Evolutionary conservation across 371 early-diverging fungal species (phyloP).

Genomic region (Actinomortierella ambigua): DNA sequence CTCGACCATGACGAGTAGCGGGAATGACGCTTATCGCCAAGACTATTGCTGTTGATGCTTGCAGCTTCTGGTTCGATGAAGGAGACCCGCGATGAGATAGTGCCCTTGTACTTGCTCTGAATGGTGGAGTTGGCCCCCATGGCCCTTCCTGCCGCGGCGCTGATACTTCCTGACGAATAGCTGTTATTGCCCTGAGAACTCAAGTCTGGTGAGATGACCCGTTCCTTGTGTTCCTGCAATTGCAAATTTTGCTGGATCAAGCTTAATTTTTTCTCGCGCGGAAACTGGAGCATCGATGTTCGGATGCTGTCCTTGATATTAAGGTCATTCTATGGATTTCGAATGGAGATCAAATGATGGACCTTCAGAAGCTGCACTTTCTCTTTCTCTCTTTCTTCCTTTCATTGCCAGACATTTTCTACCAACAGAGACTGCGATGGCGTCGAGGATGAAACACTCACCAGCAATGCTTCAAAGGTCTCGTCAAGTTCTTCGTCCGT

Average conservation of each 20-base stretch:
- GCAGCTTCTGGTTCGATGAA: conserved; percentile 31
- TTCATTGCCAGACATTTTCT: too few relatives aligned
- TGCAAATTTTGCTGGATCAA: conserved; percentile 59
- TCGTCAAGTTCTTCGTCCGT: conserved; percentile 43
- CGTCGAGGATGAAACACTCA: conserved; percentile 15
- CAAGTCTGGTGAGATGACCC: conserved; percentile 34
- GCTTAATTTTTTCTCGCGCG: conserved; percentile 53
- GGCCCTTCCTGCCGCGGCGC: conserved; percentile 10
- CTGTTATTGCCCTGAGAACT: conserved; percentile 1
- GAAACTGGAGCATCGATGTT: conserved; percentile 55
- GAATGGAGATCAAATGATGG: too few relatives aligned
- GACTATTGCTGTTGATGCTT: conserved; percentile 2
- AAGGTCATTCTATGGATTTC: conserved; percentile 63
- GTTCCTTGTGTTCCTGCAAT: conserved; percentile 45
- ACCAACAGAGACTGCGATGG: too few relatives aligned
- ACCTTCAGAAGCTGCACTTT: too few relatives aligned
- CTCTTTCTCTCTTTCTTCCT: too few relatives aligned
- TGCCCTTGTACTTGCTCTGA: conserved; percentile 27
- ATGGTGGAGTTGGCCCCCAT: conserved; percentile 3
- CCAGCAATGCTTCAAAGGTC: conserved; percentile 32
- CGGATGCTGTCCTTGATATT: conserved; percentile 60
- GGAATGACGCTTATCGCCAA: conserved; percentile 21
- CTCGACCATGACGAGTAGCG: conserved; percentile 46
- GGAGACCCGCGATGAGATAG: conserved; percentile 30
- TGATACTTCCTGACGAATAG: conserved; percentile 5